phyloP scores from a whole-genome alignment of 257 asterid genomes.

The Ilex aquifolium region DNA sequence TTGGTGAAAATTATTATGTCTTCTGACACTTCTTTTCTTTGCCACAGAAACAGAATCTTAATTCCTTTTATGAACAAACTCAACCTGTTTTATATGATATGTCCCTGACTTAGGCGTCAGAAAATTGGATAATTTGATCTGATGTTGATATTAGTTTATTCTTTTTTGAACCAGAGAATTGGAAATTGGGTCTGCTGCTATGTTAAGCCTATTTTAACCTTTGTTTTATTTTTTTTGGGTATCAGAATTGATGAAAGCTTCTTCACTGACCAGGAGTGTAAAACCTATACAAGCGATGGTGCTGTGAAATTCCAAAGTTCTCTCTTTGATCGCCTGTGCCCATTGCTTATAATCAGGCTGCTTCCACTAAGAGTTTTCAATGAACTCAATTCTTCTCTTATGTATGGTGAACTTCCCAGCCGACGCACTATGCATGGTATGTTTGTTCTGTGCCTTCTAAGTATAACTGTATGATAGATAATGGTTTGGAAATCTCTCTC shows the following conservation, averaged over 20 bases:
- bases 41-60: background rate
- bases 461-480: no score
- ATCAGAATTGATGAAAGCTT: slow-evolving; percentile 31
- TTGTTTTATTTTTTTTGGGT: background rate
- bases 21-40: background rate
- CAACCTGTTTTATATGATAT: background rate
- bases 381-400: slow-evolving; percentile 47
- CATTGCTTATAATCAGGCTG: slow-evolving; percentile 78
- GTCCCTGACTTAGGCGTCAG: no score
- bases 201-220: background rate
- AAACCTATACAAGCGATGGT: slow-evolving; percentile 27
- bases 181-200: background rate
- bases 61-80: background rate
- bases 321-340: slow-evolving; percentile 74
- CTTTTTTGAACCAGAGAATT: background rate
- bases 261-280: slow-evolving; percentile 21
- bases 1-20: no score
- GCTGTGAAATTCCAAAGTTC: slow-evolving; percentile 29
- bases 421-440: slow-evolving; percentile 43
- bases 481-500: no score
- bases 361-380: slow-evolving; percentile 83
- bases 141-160: no score
- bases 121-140: no score
- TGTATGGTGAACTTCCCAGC: slow-evolving; percentile 51
- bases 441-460: slow-evolving; percentile 2